Conservation (phyloP, 345 rosid genomes). For the Brassica cretica region DNA sequence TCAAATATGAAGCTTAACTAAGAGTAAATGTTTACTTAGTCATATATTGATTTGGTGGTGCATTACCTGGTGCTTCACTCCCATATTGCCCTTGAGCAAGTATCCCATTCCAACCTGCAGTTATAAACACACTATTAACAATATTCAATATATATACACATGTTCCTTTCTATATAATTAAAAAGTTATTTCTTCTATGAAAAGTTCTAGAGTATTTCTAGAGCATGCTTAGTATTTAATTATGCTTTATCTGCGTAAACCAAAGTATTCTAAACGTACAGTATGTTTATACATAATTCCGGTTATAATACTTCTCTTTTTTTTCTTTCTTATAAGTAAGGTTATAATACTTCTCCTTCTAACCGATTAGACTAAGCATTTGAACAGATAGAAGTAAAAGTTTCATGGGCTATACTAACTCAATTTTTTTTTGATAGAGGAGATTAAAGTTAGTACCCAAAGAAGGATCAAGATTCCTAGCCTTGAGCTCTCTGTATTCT, state of each 20-base stretch:
- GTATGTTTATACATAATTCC: background rate
- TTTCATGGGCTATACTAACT: background rate
- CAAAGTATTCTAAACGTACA: background rate
- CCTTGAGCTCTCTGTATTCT: conserved; percentile 54
- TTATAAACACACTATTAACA: conserved; percentile 14
- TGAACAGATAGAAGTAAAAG: background rate
- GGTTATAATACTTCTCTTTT: background rate
- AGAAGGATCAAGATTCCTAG: conserved; percentile 50
- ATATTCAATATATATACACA: background rate
- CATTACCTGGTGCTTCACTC: conserved; percentile 24
- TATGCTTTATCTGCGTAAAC: background rate
- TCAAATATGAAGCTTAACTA: conserved; percentile 6
- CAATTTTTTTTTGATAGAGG: background rate
- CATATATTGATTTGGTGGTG: conserved; percentile 48
- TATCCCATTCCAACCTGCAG: conserved; percentile 48
- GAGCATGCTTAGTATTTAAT: background rate
- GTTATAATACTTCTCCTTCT: background rate
- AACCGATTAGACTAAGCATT: background rate
- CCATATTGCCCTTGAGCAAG: conserved; percentile 38
- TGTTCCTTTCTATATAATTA: background rate
- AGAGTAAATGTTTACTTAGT: conserved; percentile 19
- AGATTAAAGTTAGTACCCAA: conserved; percentile 39
- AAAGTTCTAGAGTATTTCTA: background rate
- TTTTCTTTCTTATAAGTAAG: too few species aligned
- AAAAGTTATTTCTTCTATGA: background rate